Percentiles rank a stretch among this genome's conserved stretches.
phyloP scores from a whole-genome alignment of 2,329 filamentous ascomycete genomes.

The Neofusicoccum sp. region DNA sequence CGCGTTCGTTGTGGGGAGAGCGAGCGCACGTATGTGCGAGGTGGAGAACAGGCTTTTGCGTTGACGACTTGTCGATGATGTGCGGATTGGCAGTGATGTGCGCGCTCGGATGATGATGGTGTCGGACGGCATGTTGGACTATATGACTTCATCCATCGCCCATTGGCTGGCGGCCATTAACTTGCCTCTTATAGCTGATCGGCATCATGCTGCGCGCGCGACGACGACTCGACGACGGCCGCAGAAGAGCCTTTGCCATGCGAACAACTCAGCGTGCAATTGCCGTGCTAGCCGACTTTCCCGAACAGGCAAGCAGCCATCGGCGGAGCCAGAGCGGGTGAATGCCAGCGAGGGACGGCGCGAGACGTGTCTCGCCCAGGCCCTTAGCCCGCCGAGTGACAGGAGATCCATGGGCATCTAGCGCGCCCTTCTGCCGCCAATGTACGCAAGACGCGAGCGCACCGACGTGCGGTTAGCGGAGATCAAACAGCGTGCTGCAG shows the following conservation, averaged over 20 bases:
- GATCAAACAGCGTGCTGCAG: conserved; percentile 11
- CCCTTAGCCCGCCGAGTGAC: neutral
- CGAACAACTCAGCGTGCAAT: no score
- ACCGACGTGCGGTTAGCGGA: conserved; percentile 14
- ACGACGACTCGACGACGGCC: no score
- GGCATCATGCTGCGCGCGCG: neutral
- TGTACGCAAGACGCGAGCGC: conserved; percentile 7
- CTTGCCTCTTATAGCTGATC: conserved; percentile 1
- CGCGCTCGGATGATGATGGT: neutral
- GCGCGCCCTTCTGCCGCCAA: conserved; percentile 7
- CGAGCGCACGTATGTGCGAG: neutral
- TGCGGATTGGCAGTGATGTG: neutral
- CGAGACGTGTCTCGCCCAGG: neutral
- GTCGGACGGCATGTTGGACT: neutral
- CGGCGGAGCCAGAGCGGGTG: neutral
- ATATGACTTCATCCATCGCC: neutral
- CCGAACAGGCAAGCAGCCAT: conserved; percentile 10
- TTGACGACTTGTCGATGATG: neutral
- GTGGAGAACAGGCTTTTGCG: conserved; percentile 2
- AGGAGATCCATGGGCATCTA: neutral
- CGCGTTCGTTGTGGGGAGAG: neutral
- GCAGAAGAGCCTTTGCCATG: neutral
- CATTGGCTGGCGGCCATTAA: neutral
- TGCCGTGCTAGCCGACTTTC: neutral
- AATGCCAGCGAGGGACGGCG: neutral